Base-by-base conservation (phyloP, 768 basidiomycete genomes). In the Amanita phalloides region DNA sequence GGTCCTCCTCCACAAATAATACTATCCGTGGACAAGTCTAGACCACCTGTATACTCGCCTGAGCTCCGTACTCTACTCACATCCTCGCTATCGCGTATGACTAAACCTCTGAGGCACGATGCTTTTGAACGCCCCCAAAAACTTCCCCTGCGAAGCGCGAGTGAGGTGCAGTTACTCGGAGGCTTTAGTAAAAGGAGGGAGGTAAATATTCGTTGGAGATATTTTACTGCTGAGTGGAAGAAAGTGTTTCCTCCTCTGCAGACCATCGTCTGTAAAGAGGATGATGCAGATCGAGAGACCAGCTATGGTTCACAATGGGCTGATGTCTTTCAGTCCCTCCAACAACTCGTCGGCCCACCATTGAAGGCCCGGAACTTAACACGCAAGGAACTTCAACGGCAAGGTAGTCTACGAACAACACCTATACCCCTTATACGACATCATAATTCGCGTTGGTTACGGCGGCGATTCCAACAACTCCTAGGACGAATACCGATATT, bases 151-250 rank as follows among this genome's bases (percentile, higher is more conserved):
- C 76, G 77, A 20, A 80, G 79, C 28, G 65, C 84, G 7, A 70
- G 76, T 51, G 82, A 86, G 49, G 79, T 81, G 1, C 62, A 62
- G 26, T 57, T 84, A 3, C 66, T 86, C 32, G 87, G 86, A 2
- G 76, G 73, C 8, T 68, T 89, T 39, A 86, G 84, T 69, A 85
- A 78, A 60, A 78, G 88, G 33, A 76, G 87, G 41, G 78, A 88
- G 62, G 72, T 80, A 45, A 91, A 92, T 64, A 71, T 81, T 43
- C 79, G 79, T 20, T 78, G 83, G 79, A 77, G 79, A 20, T 86
- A 73, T 59, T 88, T 81, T 64, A 66, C 62, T 13, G 57, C 55
- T 8, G 77, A 86, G 60, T 70, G 70, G 56, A 74, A 70, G 58
- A 83, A 79, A 56, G 65, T 82, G 21, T 60, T 66, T 3, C 80